Percentiles rank a stretch among this genome's conserved stretches.
These are phyloP conservation scores for Lecanosticta acicola DNA, from an alignment of 2,329 filamentous ascomycete species.

Conservation along the genomic window DNA sequence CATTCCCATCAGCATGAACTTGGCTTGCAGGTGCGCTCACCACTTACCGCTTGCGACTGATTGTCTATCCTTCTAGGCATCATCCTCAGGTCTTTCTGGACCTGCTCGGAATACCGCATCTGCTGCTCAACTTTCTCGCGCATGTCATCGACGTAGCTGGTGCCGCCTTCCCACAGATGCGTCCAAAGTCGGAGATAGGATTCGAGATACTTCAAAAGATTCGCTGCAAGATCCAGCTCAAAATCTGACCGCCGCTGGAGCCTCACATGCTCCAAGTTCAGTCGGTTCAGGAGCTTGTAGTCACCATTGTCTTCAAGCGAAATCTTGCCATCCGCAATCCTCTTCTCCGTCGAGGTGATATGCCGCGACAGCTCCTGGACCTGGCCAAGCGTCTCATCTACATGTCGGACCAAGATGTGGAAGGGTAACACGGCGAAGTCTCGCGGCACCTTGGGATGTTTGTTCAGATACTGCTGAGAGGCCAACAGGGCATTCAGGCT, in stretches of 20 bases:
- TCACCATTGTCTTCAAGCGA: constrained; percentile 31
- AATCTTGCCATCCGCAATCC: constrained; percentile 31
- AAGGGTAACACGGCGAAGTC: constrained; percentile 33
- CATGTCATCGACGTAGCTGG: constrained; percentile 32
- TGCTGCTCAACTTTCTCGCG: constrained; percentile 33
- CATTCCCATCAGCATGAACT: constrained; percentile 4
- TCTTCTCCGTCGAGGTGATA: constrained; percentile 29
- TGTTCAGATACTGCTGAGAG: constrained; percentile 28
- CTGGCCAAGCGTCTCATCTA: constrained; percentile 29
- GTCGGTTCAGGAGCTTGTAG: constrained; percentile 32
- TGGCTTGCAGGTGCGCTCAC: not conserved
- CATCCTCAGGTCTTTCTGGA: constrained; percentile 29
- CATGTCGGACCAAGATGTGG: constrained; percentile 28
- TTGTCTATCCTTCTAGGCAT: constrained; percentile 33
- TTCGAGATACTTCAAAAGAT: constrained; percentile 31
- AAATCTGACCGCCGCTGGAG: constrained; percentile 30
- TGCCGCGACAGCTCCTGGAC: constrained; percentile 28
- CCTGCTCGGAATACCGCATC: constrained; percentile 30
- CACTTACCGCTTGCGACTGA: constrained; percentile 30
- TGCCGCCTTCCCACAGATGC: constrained; percentile 30
- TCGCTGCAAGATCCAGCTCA: constrained; percentile 30
- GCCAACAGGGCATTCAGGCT: constrained; percentile 26
- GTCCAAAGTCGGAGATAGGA: constrained; percentile 29
- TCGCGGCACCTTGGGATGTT: constrained; percentile 31
- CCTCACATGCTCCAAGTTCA: constrained; percentile 31